Evolutionary conservation across 202 grass and related monocot genomes (phyloP).

Genomic region (Panicum hallii): DNA sequence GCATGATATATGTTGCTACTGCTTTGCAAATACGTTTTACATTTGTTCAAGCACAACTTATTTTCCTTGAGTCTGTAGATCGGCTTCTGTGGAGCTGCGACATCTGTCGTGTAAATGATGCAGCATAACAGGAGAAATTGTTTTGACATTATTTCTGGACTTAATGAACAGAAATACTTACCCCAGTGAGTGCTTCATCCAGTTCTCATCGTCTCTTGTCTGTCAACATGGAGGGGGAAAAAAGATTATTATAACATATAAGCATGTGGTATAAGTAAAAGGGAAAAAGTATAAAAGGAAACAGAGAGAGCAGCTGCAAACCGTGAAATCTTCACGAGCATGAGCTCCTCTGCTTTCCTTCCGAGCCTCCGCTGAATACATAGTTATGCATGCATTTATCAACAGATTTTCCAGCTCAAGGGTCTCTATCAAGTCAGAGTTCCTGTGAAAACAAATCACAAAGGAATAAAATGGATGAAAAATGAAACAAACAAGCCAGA

Average conservation of each 20-base stretch:
- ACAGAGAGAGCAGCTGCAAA: conserved; percentile 24
- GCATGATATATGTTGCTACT: not conserved
- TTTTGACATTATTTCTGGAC: not conserved
- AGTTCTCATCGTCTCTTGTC: conserved; percentile 68
- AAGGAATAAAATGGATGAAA: conserved; percentile 1
- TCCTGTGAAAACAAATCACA: conserved; percentile 44
- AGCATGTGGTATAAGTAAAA: not conserved
- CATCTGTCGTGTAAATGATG: not conserved
- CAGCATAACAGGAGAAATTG: not conserved
- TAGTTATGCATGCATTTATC: conserved; percentile 71
- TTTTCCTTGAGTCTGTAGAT: not conserved
- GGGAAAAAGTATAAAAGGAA: not conserved
- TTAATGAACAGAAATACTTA: conserved; percentile 35
- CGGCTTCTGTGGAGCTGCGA: not conserved
- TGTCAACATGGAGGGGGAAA: conserved; percentile 36
- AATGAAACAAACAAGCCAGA: conserved; percentile 1
- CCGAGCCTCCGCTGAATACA: conserved; percentile 72
- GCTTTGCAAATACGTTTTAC: not conserved
- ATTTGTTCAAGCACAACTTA: not conserved
- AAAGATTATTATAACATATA: not conserved
- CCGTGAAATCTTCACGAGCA: conserved; percentile 79
- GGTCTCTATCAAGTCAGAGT: conserved; percentile 73
- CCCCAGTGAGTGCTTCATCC: conserved; percentile 74
- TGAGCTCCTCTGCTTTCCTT: conserved; percentile 77
- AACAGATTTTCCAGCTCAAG: conserved; percentile 67